These are phyloP conservation scores for Neofusicoccum sp. DNA, from an alignment of 2,329 filamentous ascomycete genomes.

Conservation along the genomic window DNA sequence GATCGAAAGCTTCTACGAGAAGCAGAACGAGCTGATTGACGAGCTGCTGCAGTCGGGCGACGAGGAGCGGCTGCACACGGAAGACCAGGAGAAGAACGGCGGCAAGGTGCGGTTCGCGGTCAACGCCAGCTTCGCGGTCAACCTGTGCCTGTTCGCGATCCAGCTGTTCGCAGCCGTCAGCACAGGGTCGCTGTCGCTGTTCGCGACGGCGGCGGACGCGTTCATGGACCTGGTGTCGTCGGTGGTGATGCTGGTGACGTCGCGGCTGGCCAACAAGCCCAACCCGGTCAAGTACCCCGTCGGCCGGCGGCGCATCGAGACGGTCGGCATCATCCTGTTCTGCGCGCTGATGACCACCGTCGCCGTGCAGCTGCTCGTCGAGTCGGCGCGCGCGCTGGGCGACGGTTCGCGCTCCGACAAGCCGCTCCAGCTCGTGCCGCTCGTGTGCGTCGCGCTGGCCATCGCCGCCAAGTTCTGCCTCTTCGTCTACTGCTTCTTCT, in stretches of 20 bases:
- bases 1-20: conserved; percentile 43
- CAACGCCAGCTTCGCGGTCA: conserved; percentile 38
- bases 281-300: conserved; percentile 64
- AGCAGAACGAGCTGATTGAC: conserved; percentile 42
- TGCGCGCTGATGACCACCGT: conserved; percentile 66
- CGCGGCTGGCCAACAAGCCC: conserved; percentile 57
- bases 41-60: conserved; percentile 56
- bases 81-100: conserved; percentile 51
- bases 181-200: conserved; percentile 60
- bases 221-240: conserved; percentile 66
- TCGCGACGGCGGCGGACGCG: conserved; percentile 65
- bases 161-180: conserved; percentile 59
- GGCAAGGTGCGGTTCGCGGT: conserved; percentile 40
- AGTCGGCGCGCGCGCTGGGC: conserved; percentile 55
- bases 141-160: conserved; percentile 54
- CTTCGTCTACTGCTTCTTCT: conserved; percentile 56
- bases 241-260: conserved; percentile 61
- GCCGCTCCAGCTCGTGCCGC: conserved; percentile 53
- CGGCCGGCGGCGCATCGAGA: conserved; percentile 62
- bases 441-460: conserved; percentile 55
- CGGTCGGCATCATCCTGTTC: conserved; percentile 64
- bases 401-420: conserved; percentile 44
- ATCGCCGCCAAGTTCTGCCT: conserved; percentile 54
- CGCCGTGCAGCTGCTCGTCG: conserved; percentile 61
- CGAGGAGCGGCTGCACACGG: conserved; percentile 53